These are phyloP conservation scores for Diaporthe sp. DNA, from an alignment of 2,329 filamentous ascomycete species.

Conservation along the genomic window DNA sequence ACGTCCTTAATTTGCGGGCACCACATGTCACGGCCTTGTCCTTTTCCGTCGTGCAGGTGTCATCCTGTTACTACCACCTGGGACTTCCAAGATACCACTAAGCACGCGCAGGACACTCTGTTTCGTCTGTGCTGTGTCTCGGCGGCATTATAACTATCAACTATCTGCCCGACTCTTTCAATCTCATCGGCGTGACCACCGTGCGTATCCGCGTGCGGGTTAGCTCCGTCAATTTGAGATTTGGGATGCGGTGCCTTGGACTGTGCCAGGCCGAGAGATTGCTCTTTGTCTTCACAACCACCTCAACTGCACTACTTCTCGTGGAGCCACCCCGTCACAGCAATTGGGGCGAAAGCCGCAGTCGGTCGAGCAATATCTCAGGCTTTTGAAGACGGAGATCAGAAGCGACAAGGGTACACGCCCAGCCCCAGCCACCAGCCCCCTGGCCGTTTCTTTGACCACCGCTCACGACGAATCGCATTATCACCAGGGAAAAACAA, in stretches of 20 bases:
- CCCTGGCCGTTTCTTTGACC: conserved; percentile 10
- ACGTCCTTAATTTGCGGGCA: conserved; percentile 37
- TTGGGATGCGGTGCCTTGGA: neutral
- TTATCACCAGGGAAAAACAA: neutral
- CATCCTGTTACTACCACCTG: conserved; percentile 7
- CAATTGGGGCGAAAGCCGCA: neutral
- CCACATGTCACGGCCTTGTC: conserved; percentile 6
- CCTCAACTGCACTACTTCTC: neutral
- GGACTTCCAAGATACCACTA: neutral
- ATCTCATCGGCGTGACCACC: conserved; percentile 22
- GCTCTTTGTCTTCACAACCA: neutral
- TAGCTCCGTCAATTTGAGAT: conserved; percentile 9
- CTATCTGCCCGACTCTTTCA: conserved; percentile 2
- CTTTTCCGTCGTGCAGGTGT: conserved; percentile 31
- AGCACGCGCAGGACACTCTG: neutral
- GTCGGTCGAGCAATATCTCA: neutral
- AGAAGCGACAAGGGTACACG: neutral
- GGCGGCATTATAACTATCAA: conserved; percentile 1
- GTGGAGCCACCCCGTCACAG: neutral
- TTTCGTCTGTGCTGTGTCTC: conserved; percentile 28
- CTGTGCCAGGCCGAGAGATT: conserved; percentile 6
- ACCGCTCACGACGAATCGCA: conserved; percentile 11
- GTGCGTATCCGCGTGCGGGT: conserved; percentile 20
- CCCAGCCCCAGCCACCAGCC: conserved; percentile 1
- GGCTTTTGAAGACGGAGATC: neutral